A percentile compares a stretch with the other conserved stretches of the same genome.
Evolutionary conservation across 2,329 filamentous ascomycete genomes (phyloP).

Genomic region (Neocucurbitaria cava): DNA sequence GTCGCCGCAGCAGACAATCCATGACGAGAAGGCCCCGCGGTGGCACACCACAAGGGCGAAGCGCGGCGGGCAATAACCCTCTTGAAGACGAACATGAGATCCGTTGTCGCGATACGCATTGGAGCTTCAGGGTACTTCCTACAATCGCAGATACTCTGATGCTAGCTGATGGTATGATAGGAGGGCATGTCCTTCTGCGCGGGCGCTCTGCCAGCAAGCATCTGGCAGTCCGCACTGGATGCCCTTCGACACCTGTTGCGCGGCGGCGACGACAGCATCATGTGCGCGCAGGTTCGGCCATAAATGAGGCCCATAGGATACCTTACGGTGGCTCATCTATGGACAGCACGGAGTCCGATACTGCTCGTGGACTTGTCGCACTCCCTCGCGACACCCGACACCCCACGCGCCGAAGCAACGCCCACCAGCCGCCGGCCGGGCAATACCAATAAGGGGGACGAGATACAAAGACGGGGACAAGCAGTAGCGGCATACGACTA

Average conservation of each 20-base stretch:
- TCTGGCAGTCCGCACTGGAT: neutral
- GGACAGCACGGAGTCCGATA: neutral
- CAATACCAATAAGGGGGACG: neutral
- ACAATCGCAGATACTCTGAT: neutral
- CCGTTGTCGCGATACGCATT: neutral
- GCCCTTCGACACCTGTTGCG: neutral
- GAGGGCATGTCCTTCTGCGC: neutral
- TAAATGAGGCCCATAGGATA: neutral
- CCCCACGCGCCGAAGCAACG: neutral
- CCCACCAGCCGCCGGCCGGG: neutral
- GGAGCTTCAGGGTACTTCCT: neutral
- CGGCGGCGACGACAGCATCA: neutral
- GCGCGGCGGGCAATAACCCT: neutral
- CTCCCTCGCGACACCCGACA: neutral
- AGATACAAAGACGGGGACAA: neutral
- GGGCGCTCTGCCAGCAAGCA: neutral
- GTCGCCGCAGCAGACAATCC: neutral
- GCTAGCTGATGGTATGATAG: neutral
- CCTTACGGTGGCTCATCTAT: neutral
- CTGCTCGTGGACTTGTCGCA: neutral
- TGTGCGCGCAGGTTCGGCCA: neutral
- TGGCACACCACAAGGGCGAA: too few species aligned
- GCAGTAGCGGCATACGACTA: neutral
- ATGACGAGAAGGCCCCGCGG: neutral
- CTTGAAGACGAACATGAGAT: neutral